Percentiles rank a stretch among this genome's conserved stretches.
Evolutionary conservation across 2,329 filamentous ascomycete genomes (phyloP).

Genomic region (Colletotrichum higginsianum): DNA sequence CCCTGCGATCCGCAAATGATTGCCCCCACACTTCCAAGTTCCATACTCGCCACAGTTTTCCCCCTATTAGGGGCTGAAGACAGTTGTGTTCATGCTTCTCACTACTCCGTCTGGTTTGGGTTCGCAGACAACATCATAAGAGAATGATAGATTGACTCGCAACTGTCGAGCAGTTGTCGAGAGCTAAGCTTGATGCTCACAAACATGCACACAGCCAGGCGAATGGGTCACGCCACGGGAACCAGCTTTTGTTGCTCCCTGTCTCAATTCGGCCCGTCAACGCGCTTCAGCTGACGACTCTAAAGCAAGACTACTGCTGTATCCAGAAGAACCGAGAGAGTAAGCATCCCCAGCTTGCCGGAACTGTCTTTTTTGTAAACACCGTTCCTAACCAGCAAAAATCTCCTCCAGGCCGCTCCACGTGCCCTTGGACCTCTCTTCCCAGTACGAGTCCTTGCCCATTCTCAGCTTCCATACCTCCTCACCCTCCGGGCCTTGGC

Average conservation of each 20-base stretch:
- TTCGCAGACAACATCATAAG: not conserved
- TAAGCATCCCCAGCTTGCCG: not conserved
- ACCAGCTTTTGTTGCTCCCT: not conserved
- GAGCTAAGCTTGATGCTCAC: not conserved
- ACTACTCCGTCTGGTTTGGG: not conserved
- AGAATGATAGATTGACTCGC: too few relatives aligned
- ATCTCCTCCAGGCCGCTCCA: slow-evolving; percentile 74
- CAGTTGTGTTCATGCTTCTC: too few relatives aligned
- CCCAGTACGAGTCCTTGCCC: slow-evolving; percentile 95
- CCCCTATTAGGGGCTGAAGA: too few relatives aligned
- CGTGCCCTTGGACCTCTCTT: slow-evolving; percentile 78
- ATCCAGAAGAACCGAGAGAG: slow-evolving; percentile 11
- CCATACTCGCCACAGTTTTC: too few relatives aligned
- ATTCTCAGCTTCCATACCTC: slow-evolving; percentile 83
- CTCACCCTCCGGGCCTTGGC: slow-evolving; percentile 71
- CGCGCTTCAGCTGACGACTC: not conserved
- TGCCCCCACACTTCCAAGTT: too few relatives aligned
- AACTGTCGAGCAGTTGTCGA: not conserved
- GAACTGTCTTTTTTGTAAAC: not conserved
- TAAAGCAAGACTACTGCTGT: not conserved
- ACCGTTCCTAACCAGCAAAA: slow-evolving; percentile 52
- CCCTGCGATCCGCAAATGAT: too few relatives aligned
- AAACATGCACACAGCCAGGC: not conserved
- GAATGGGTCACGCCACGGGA: not conserved
- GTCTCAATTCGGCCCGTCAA: not conserved